Evolutionary conservation across 2,329 filamentous ascomycete species (phyloP).

Genomic region (Elsinoe ampelina): DNA sequence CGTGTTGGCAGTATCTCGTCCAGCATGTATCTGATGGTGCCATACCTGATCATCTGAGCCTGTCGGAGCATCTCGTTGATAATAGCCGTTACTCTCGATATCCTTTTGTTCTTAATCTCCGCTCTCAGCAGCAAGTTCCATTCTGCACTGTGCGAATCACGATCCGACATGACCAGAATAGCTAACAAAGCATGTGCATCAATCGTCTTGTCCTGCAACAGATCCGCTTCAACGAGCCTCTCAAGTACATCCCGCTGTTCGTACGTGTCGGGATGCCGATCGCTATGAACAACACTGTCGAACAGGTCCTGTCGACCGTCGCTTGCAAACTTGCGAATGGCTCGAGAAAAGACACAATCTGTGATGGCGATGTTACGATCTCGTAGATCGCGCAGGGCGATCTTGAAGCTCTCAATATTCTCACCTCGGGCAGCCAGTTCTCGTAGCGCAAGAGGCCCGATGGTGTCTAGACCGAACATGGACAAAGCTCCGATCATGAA

Average conservation of each 20-base stretch:
- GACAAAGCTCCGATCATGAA: conserved; percentile 60
- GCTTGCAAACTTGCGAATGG: conserved; percentile 55
- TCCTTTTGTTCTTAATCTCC: conserved; percentile 26
- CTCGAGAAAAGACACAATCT: conserved; percentile 53
- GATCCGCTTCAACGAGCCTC: conserved; percentile 37
- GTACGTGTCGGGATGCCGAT: conserved; percentile 56
- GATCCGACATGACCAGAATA: conserved; percentile 42
- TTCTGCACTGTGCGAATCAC: conserved; percentile 24
- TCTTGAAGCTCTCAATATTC: conserved; percentile 46
- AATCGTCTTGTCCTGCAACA: neutral
- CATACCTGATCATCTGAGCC: conserved; percentile 32
- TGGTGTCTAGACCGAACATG: conserved; percentile 59
- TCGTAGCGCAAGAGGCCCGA: conserved; percentile 69
- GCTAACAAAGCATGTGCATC: conserved; percentile 26
- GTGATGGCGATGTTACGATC: conserved; percentile 54
- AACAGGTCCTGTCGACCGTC: conserved; percentile 46
- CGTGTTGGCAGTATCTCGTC: conserved; percentile 32
- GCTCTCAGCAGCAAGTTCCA: conserved; percentile 42
- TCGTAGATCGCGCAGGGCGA: conserved; percentile 52
- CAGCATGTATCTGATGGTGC: conserved; percentile 38
- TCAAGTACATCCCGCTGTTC: conserved; percentile 41
- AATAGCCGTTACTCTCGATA: conserved; percentile 24
- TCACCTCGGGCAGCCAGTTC: conserved; percentile 62
- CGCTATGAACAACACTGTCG: conserved; percentile 45
- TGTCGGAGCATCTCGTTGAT: conserved; percentile 43